Evolutionary conservation across 1,139 yeast species (phyloP).

Genomic region (Candida sojae): DNA sequence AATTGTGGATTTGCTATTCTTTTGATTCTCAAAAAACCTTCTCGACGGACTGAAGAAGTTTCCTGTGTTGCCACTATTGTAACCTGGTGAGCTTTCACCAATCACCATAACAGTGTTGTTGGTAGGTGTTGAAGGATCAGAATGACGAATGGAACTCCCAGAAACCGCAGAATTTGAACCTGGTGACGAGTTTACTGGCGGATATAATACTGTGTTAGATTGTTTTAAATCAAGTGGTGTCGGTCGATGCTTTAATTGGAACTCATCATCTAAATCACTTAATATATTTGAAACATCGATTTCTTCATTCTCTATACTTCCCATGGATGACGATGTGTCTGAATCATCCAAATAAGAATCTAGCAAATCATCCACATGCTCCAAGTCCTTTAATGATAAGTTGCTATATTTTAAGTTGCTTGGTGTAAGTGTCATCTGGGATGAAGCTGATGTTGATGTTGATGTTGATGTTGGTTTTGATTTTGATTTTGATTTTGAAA

Average conservation of each 20-base stretch:
- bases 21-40: slow-evolving; percentile 23
- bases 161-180: not conserved
- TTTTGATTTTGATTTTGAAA: slow-evolving; percentile 3
- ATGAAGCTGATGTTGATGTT: not conserved
- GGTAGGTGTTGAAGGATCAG: slow-evolving; percentile 18
- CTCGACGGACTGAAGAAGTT: slow-evolving; percentile 34
- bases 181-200: not conserved
- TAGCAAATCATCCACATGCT: slow-evolving; percentile 45
- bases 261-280: slow-evolving; percentile 6
- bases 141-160: not conserved
- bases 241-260: slow-evolving; percentile 12
- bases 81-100: slow-evolving; percentile 39
- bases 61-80: slow-evolving; percentile 18
- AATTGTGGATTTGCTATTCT: slow-evolving; percentile 4
- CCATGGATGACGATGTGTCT: slow-evolving; percentile 36
- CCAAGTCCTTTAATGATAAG: slow-evolving; percentile 24
- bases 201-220: slow-evolving; percentile 2
- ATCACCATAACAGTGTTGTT: slow-evolving; percentile 26
- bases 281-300: slow-evolving; percentile 17
- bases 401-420: slow-evolving; percentile 1
- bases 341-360: slow-evolving; percentile 49
- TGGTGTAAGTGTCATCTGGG: not conserved
- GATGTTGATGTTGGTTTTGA: too few relatives aligned
- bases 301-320: slow-evolving; percentile 21
- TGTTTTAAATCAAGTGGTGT: slow-evolving; percentile 15